Evolutionary conservation across 2,329 filamentous ascomycete genomes (phyloP).

Genomic region (Aspergillus ustus): DNA sequence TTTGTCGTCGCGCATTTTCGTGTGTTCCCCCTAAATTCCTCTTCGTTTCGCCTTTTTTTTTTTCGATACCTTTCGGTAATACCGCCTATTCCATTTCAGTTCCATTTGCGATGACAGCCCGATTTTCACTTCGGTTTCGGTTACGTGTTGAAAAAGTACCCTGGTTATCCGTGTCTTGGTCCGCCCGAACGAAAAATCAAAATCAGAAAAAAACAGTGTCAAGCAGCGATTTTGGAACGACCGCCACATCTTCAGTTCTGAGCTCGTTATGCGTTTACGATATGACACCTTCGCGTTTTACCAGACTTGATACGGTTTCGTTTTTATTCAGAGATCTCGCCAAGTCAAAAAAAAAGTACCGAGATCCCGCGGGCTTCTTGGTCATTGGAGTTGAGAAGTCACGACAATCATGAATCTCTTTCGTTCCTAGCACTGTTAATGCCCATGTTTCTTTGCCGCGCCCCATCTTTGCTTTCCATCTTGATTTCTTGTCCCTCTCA

Average conservation of each 20-base stretch:
- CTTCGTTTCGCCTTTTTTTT: slow-evolving; percentile 29
- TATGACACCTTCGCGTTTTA: slow-evolving; percentile 19
- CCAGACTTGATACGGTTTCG: slow-evolving; percentile 25
- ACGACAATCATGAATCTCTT: slow-evolving; percentile 47
- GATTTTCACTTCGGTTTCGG: slow-evolving; percentile 36
- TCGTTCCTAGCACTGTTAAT: slow-evolving; percentile 34
- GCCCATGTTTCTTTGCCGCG: slow-evolving; percentile 28
- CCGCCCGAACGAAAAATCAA: slow-evolving; percentile 35
- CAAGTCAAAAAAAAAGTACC: slow-evolving; percentile 23
- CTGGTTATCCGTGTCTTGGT: slow-evolving; percentile 35
- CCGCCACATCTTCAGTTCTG: slow-evolving; percentile 25
- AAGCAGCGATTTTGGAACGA: slow-evolving; percentile 33
- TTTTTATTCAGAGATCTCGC: slow-evolving; percentile 22
- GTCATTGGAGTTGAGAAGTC: slow-evolving; percentile 33
- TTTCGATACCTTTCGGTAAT: slow-evolving; percentile 33
- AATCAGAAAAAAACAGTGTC: slow-evolving; percentile 35
- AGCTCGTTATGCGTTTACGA: slow-evolving; percentile 23
- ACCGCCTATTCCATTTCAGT: slow-evolving; percentile 30
- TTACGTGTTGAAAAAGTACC: slow-evolving; percentile 40
- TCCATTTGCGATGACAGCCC: slow-evolving; percentile 31
- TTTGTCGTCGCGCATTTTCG: slow-evolving; percentile 18
- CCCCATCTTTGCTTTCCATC: slow-evolving; percentile 35
- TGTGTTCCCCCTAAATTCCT: slow-evolving; percentile 28
- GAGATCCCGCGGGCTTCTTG: slow-evolving; percentile 23
- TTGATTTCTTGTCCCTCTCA: slow-evolving; percentile 26